These are phyloP conservation scores for Solanum boliviense DNA, from an alignment of 257 asterid species.

Conservation along the genomic window DNA sequence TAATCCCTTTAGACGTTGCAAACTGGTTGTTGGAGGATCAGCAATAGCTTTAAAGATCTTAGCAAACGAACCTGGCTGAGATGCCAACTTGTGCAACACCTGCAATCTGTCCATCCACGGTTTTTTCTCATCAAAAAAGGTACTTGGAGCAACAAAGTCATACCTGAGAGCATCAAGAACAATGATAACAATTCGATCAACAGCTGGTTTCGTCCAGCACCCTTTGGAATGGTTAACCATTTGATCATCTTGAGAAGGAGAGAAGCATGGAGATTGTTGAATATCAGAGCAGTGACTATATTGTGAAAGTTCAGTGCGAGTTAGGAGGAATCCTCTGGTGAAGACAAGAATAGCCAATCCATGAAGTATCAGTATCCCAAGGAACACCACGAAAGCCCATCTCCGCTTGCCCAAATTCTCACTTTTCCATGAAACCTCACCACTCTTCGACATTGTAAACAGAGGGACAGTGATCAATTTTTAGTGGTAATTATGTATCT, in stretches of 20 bases:
- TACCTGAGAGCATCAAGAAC: slow-evolving; percentile 94
- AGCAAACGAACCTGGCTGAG: slow-evolving; percentile 42
- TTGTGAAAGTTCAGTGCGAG: slow-evolving; percentile 80
- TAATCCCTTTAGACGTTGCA: slow-evolving; percentile 95
- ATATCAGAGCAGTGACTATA: slow-evolving; percentile 68
- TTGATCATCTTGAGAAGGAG: slow-evolving; percentile 19
- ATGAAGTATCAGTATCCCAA: slow-evolving; percentile 57
- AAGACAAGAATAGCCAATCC: slow-evolving; percentile 48
- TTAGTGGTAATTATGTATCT: background rate
- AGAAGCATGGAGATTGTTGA: slow-evolving; percentile 56
- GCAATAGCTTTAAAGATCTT: slow-evolving; percentile 23
- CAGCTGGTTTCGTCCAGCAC: slow-evolving; percentile 79
- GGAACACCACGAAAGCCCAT: slow-evolving; percentile 45
- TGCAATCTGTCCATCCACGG: slow-evolving; percentile 93
- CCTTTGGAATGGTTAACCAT: slow-evolving; percentile 14
- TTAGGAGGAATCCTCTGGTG: slow-evolving; percentile 89
- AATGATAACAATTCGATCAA: slow-evolving; percentile 70
- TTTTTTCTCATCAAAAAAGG: slow-evolving; percentile 69
- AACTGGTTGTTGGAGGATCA: slow-evolving; percentile 96
- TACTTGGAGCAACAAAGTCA: slow-evolving; percentile 92
- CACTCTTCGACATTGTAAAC: background rate
- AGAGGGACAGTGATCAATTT: background rate
- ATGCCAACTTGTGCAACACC: slow-evolving; percentile 65
- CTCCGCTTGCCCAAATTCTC: slow-evolving; percentile 36
- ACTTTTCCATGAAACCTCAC: slow-evolving; percentile 10